These are phyloP conservation scores for Singerocomus rubriflavus DNA, from an alignment of 1,284 basidiomycete species.

Conservation along the genomic window DNA sequence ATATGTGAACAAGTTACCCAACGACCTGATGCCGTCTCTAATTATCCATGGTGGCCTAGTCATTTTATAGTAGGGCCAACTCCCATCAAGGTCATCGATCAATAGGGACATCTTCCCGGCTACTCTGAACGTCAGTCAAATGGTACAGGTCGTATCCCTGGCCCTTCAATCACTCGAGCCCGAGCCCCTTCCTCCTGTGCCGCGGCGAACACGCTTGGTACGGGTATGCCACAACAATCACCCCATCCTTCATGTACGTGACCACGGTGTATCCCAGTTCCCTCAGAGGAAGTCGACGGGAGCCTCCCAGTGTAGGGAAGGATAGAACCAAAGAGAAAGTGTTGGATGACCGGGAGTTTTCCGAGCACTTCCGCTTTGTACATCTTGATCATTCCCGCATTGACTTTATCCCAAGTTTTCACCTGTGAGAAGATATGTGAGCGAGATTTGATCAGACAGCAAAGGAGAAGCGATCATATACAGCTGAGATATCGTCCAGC, in stretches of 20 bases:
- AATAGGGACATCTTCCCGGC: too few relatives aligned
- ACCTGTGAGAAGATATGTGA: conserved; percentile 44
- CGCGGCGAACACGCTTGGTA: conserved; percentile 81
- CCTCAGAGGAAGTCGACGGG: conserved; percentile 38
- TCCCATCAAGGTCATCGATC: too few relatives aligned
- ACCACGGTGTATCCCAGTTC: conserved; percentile 42
- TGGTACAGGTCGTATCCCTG: conserved; percentile 76
- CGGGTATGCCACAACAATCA: conserved; percentile 93
- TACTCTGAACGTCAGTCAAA: conserved; percentile 56
- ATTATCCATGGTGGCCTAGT: too few relatives aligned
- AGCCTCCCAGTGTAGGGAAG: conserved; percentile 69
- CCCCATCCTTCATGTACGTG: conserved; percentile 72
- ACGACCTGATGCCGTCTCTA: too few relatives aligned
- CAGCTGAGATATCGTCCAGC: conserved; percentile 97
- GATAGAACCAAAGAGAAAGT: conserved; percentile 91
- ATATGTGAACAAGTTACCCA: too few relatives aligned
- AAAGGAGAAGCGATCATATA: conserved; percentile 32
- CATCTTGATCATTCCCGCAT: conserved; percentile 99
- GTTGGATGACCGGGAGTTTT: conserved; percentile 95
- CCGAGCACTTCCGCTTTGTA: conserved; percentile 92
- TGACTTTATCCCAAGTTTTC: conserved; percentile 97
- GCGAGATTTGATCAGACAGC: not conserved
- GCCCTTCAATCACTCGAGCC: conserved; percentile 45
- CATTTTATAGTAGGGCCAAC: too few relatives aligned
- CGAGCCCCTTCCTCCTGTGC: conserved; percentile 46